Evolutionary conservation across 495 filamentous ascomycete genomes (phyloP), one percentile per base, ranked within the genome.

Genomic region (Amphirosellinia nigrospora): DNA sequence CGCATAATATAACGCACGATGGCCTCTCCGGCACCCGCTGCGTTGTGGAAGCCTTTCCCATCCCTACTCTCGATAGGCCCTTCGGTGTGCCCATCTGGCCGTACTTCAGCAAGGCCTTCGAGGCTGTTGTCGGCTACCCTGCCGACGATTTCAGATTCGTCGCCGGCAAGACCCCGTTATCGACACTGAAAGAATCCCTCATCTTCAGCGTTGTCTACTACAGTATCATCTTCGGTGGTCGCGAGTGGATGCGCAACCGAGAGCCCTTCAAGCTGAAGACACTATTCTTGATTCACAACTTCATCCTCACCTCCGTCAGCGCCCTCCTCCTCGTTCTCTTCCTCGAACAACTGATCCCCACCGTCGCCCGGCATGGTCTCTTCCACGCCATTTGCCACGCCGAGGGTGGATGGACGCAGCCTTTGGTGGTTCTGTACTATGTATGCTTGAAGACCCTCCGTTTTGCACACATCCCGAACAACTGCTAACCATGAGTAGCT

Each of bases 11-110:
- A 23, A 30, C 69, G 64, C 62, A 79, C 68, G 69, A 85, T 85
- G 83, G 79, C 80, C 71, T 72, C 80, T 73, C 70, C 81, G 38
- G 69, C 79, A 64, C 69, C 80, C 58, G 82, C 87, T 73, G 85
- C 91, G 69, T 78, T 90, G 66, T 82, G 91, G 87, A 92, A 73
- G 77, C 89, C 69, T 72, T 95, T 62, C 90, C 90, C 61, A 60
- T 89, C 65, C 95, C 95, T 34, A 93, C 92, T 43, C 84, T 98
- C 73, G 94, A 98, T 79, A 88, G 92, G 73, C 96, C 96, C 15
- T 98, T 99, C 78, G 96, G 94, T 77, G 85, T 98, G 70, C 83
- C 92, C 52, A 81, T 98, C 81, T 99, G 96, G 96, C 95, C 96
- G 69, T 88, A 96, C 82, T 99, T 98, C 87, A 90, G 90, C 83